Evolutionary conservation across 225 moss, liverwort and hornwort genomes (phyloP), one percentile per base, ranked within the genome.

Genomic region (Sphagnum contortum): DNA sequence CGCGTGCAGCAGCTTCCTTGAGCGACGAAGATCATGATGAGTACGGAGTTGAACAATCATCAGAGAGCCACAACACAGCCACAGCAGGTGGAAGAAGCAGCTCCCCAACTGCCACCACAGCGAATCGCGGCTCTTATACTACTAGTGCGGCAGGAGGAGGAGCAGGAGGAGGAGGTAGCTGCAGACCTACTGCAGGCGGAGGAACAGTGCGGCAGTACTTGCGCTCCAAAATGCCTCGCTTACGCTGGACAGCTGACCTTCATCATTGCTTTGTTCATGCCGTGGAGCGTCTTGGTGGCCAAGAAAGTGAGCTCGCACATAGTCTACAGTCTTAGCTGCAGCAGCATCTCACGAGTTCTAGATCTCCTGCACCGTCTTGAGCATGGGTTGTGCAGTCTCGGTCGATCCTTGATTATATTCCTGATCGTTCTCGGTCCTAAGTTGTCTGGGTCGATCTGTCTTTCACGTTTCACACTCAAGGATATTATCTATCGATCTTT

Each of bases 211-310:
- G 89, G 49, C 89, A 89, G 57, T 89, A 89, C 62, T 86, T 89
- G 71, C 86, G 89, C 12, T 89, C 89, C 47, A 89, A 89, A 81
- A 86, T 86, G 89, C 89, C 89, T 29, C 80, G 89, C 69, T 67
- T 89, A 68, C 79, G 89, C 6, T 89, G 89, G 89, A 89, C 89
- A 49, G 83, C 89, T 45, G 89, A 89, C 68, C 68, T 89, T 55
- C 89, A 89, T 56, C 86, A 83, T 68, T 89, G 89, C 74, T 89
- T 89, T 68, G 83, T 89, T 56, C 67, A 79, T 59, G 89, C 89
- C 0, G 89, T 89, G 48, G 89, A 89, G 64, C 89, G 89, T 4
- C 86, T 89, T 57, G 89, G 89, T 55, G 89, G 89, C 56, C 89
- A 86, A 89, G 89, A 89, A 60, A 79, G 89, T 89, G 81, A 89